phyloP scores from a whole-genome alignment of 805 yeast genomes.

The Hanseniaspora hatyaiensis region DNA sequence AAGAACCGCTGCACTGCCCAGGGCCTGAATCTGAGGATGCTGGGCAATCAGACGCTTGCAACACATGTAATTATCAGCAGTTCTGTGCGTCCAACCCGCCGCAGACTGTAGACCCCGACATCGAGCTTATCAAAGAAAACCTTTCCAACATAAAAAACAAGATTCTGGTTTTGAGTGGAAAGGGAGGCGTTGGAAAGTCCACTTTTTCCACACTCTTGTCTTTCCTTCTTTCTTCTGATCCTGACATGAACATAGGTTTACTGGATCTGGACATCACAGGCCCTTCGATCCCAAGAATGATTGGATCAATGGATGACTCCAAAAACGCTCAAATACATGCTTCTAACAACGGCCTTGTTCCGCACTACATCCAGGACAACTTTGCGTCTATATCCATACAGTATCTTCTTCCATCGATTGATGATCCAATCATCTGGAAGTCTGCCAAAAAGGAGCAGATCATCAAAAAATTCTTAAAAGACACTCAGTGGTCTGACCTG shows the following conservation, averaged over 20 bases:
- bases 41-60: slow-evolving; percentile 88
- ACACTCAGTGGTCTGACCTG: slow-evolving; percentile 85
- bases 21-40: slow-evolving; percentile 94
- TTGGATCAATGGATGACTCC: slow-evolving; percentile 47
- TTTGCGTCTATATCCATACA: slow-evolving; percentile 92
- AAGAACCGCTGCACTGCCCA: slow-evolving; percentile 96
- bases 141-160: slow-evolving; percentile 62
- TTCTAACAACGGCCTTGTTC: slow-evolving; percentile 90
- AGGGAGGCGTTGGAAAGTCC: slow-evolving; percentile 96
- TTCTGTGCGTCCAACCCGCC: slow-evolving; percentile 55
- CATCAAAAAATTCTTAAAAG: slow-evolving; percentile 85
- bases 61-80: slow-evolving; percentile 85
- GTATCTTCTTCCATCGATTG: slow-evolving; percentile 85
- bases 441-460: slow-evolving; percentile 91
- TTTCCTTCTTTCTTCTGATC: slow-evolving; percentile 79
- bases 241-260: slow-evolving; percentile 77
- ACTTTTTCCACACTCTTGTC: slow-evolving; percentile 92
- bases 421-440: slow-evolving; percentile 92
- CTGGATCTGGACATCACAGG: slow-evolving; percentile 98
- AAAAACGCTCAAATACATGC: slow-evolving; percentile 76
- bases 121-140: slow-evolving; percentile 60
- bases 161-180: slow-evolving; percentile 68
- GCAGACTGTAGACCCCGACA: slow-evolving; percentile 88
- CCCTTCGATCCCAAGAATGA: slow-evolving; percentile 88
- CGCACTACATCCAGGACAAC: slow-evolving; percentile 90